These are phyloP conservation scores for Leonotis leonurus DNA, from an alignment of 257 asterid genomes.

Conservation along the genomic window DNA sequence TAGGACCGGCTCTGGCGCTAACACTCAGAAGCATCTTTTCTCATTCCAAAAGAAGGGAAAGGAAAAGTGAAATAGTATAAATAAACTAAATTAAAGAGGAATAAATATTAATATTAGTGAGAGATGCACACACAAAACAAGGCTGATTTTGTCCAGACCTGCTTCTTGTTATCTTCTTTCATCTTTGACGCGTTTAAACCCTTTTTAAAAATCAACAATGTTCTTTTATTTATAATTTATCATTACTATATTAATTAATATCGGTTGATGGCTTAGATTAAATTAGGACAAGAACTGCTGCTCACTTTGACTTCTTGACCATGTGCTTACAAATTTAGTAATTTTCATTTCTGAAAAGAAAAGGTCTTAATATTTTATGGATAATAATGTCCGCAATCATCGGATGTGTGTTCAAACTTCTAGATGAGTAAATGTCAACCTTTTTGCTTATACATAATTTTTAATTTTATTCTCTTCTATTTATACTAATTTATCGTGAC, in stretches of 20 bases:
- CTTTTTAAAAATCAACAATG: conserved; percentile 36
- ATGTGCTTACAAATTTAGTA: conserved; percentile 27
- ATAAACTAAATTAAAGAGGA: neutral
- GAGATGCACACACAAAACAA: conserved; percentile 38
- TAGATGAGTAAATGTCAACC: conserved; percentile 28
- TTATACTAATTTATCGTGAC: neutral
- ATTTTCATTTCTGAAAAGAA: neutral
- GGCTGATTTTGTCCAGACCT: conserved; percentile 39
- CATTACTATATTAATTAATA: neutral
- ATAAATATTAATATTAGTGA: conserved; percentile 6
- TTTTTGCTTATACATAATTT: neutral
- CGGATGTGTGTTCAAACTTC: conserved; percentile 42
- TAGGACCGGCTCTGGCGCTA: too few species aligned
- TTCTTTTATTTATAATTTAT: neutral
- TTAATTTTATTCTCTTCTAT: neutral
- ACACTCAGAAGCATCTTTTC: too few species aligned
- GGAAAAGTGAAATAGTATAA: too few species aligned
- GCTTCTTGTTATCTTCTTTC: conserved; percentile 28
- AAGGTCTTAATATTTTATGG: neutral
- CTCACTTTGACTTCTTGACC: conserved; percentile 49
- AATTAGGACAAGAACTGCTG: conserved; percentile 19
- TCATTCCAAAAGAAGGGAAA: too few species aligned
- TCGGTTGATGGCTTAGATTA: neutral
- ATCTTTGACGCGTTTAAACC: conserved; percentile 63
- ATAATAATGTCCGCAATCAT: conserved; percentile 51